Percentiles rank a stretch among this genome's conserved stretches.
Evolutionary conservation across 345 rosid genomes (phyloP).

Genomic region (Populus deltoides): DNA sequence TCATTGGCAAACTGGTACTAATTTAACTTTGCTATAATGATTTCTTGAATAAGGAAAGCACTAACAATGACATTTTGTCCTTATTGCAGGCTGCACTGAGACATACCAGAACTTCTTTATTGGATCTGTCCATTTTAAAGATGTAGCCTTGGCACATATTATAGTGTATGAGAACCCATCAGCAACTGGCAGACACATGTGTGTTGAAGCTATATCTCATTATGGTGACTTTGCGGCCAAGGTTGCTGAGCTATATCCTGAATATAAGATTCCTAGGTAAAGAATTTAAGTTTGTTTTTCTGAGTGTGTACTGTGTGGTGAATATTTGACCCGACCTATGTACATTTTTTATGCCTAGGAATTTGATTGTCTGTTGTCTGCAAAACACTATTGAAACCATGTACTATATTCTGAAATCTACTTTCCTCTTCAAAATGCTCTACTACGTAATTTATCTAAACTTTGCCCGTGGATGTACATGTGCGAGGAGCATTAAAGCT

Average conservation of each 20-base stretch:
- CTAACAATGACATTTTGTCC: background rate
- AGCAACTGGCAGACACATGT: slow-evolving; percentile 79
- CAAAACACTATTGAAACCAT: background rate
- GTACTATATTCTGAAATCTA: background rate
- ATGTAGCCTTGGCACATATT: slow-evolving; percentile 83
- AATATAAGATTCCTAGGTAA: slow-evolving; percentile 73
- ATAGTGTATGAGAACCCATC: slow-evolving; percentile 77
- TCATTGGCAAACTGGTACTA: background rate
- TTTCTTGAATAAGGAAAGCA: background rate
- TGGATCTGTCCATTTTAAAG: slow-evolving; percentile 91
- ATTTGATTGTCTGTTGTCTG: background rate
- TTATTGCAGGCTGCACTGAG: slow-evolving; percentile 72
- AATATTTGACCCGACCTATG: background rate
- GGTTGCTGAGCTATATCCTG: slow-evolving; percentile 92
- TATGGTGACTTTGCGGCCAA: slow-evolving; percentile 86
- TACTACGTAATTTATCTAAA: background rate
- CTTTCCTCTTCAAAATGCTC: background rate
- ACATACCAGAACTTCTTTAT: slow-evolving; percentile 69
- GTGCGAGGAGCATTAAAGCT: no score
- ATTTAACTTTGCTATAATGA: background rate
- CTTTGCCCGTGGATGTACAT: no score
- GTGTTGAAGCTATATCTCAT: slow-evolving; percentile 84
- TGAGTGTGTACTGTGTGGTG: background rate
- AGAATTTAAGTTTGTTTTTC: background rate
- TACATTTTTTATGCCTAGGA: background rate